Percentiles rank a stretch among this genome's conserved stretches.
phyloP scores from a whole-genome alignment of 139 green algal species.

The Mychonastes homosphaera region DNA sequence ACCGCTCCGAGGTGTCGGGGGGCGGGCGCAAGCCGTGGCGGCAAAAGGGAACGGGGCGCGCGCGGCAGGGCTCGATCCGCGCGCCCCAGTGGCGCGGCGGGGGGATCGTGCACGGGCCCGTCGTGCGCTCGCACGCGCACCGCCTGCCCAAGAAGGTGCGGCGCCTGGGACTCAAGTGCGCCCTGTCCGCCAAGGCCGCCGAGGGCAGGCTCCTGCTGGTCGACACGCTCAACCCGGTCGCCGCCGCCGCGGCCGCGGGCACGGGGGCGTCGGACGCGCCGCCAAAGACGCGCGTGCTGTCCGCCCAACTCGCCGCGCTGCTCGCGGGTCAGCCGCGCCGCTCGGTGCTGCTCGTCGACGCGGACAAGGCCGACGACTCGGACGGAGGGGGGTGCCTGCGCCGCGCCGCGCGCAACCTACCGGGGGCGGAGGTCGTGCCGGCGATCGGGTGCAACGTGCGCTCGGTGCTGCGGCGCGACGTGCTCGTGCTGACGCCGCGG shows the following conservation, averaged over 20 bases:
- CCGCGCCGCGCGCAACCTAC: slow-evolving; percentile 42
- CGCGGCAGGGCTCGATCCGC: slow-evolving; percentile 70
- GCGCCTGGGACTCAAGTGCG: slow-evolving; percentile 67
- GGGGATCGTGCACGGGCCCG: slow-evolving; percentile 61
- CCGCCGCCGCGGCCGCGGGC: background rate
- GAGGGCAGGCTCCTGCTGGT: slow-evolving; percentile 69
- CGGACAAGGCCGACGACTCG: slow-evolving; percentile 1
- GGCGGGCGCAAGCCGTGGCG: slow-evolving; percentile 88
- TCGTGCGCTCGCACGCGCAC: slow-evolving; percentile 60
- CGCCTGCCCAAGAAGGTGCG: slow-evolving; percentile 51
- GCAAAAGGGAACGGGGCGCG: slow-evolving; percentile 90
- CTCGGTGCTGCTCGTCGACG: slow-evolving; percentile 7
- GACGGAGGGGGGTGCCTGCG: slow-evolving; percentile 29
- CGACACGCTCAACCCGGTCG: slow-evolving; percentile 37
- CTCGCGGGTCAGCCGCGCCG: slow-evolving; percentile 2
- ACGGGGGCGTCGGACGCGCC: no score
- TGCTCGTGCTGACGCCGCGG: slow-evolving; percentile 55
- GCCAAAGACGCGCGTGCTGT: slow-evolving; percentile 35
- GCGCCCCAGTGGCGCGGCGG: slow-evolving; percentile 70
- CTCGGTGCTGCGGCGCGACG: slow-evolving; percentile 67
- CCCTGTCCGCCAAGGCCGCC: slow-evolving; percentile 66
- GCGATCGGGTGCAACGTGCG: slow-evolving; percentile 71
- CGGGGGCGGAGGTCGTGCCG: slow-evolving; percentile 52
- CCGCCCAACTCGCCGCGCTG: background rate
- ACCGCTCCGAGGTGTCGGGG: slow-evolving; percentile 57